Evolutionary conservation across 495 filamentous ascomycete genomes (phyloP).

Genomic region (Podospora bellae-mahoneyi): DNA sequence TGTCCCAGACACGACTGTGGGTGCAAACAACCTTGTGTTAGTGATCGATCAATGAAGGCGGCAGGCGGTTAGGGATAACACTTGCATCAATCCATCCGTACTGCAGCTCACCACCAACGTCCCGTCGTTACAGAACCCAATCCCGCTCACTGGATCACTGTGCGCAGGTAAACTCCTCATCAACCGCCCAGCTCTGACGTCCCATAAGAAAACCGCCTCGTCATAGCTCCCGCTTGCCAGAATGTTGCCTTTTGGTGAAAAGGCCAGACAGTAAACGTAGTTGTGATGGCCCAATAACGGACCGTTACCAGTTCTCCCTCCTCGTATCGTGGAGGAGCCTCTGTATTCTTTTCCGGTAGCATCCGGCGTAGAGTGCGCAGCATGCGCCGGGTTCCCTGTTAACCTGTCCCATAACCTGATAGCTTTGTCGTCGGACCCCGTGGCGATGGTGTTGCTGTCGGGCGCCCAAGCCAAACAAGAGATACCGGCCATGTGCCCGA

Average conservation of each 20-base stretch:
- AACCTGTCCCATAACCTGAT: conserved; percentile 88
- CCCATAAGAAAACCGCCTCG: conserved; percentile 95
- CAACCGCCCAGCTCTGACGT: conserved; percentile 74
- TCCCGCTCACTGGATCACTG: conserved; percentile 87
- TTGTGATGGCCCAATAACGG: conserved; percentile 87
- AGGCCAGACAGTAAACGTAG: conserved; percentile 89
- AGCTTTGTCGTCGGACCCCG: conserved; percentile 92
- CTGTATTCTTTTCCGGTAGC: not conserved
- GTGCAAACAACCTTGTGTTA: not conserved
- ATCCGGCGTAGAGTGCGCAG: conserved; percentile 19
- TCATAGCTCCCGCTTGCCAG: conserved; percentile 93
- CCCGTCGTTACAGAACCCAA: conserved; percentile 89
- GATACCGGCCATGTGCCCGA: conserved; percentile 89
- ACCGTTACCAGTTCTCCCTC: conserved; percentile 35
- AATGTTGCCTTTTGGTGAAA: conserved; percentile 95
- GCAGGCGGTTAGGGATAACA: not conserved
- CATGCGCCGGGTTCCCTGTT: conserved; percentile 63
- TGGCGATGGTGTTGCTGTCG: conserved; percentile 78
- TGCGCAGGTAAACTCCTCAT: conserved; percentile 93
- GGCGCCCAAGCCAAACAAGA: conserved; percentile 89
- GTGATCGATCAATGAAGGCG: conserved; percentile 12
- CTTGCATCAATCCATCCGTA: conserved; percentile 80
- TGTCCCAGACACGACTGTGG: conserved; percentile 84
- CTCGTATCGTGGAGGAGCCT: conserved; percentile 18
- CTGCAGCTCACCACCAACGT: conserved; percentile 88